These are phyloP conservation scores for Coemansia sp. DNA, from an alignment of 192 early-diverging fungal species.

Conservation along the genomic window DNA sequence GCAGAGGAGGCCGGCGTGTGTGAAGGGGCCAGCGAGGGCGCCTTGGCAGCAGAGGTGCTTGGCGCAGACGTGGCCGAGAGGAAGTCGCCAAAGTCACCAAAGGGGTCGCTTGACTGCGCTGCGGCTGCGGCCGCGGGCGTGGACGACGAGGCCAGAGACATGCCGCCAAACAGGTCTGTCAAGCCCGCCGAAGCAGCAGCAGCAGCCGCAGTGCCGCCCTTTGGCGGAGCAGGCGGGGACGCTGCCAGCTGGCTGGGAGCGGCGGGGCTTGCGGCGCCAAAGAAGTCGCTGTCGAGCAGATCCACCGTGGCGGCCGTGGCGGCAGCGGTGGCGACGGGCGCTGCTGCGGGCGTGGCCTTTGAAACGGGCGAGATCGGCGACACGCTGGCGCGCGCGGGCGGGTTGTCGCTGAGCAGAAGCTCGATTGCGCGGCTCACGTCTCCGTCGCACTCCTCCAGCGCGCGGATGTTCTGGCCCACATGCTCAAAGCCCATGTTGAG, in stretches of 20 bases:
- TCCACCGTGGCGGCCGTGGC: slow-evolving; percentile 4
- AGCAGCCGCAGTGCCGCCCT: too few species aligned
- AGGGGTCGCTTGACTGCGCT: slow-evolving; percentile 28
- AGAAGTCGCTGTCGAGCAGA: slow-evolving; percentile 28
- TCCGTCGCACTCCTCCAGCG: slow-evolving; percentile 67
- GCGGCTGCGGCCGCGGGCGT: slow-evolving; percentile 2
- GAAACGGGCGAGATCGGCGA: not conserved
- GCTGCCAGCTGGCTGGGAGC: too few species aligned
- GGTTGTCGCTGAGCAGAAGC: slow-evolving; percentile 46
- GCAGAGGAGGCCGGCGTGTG: too few species aligned
- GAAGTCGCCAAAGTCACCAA: slow-evolving; percentile 54
- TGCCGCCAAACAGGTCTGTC: slow-evolving; percentile 27
- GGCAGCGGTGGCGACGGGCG: slow-evolving; percentile 1
- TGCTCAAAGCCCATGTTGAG: slow-evolving; percentile 76
- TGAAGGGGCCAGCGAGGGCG: slow-evolving; percentile 6
- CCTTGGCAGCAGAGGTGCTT: slow-evolving; percentile 5
- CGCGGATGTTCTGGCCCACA: slow-evolving; percentile 59
- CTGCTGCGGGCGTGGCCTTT: not conserved
- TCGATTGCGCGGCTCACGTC: slow-evolving; percentile 72
- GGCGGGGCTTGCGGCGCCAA: slow-evolving; percentile 16
- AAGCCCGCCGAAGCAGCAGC: not conserved
- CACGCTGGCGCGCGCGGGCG: slow-evolving; percentile 20
- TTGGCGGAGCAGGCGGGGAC: too few species aligned
- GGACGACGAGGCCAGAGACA: slow-evolving; percentile 13
- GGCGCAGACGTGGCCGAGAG: slow-evolving; percentile 22